These are phyloP conservation scores for Pisolithus microcarpus DNA, from an alignment of 768 basidiomycete species.

Conservation along the genomic window DNA sequence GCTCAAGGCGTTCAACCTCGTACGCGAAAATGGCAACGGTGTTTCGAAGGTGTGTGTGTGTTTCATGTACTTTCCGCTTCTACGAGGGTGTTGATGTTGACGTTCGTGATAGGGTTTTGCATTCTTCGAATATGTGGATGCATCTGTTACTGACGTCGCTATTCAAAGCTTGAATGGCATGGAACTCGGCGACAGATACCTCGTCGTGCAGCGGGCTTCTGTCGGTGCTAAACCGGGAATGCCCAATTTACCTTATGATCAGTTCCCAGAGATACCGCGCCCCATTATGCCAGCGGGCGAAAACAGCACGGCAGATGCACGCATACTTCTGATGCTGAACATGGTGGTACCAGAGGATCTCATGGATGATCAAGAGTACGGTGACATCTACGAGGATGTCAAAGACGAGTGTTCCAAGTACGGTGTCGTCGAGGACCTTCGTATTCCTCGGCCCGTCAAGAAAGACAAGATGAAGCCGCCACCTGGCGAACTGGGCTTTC, in stretches of 20 bases:
- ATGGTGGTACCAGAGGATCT: conserved; percentile 97
- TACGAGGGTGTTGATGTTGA: not conserved
- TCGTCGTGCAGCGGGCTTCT: conserved; percentile 95
- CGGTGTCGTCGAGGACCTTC: conserved; percentile 75
- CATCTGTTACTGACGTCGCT: conserved; percentile 84
- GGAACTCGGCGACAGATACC: conserved; percentile 91
- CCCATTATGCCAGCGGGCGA: conserved; percentile 87
- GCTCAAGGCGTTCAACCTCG: conserved; percentile 94
- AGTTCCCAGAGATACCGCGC: conserved; percentile 76
- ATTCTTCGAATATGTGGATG: conserved; percentile 97
- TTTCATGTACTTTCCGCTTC: not conserved
- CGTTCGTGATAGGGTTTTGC: conserved; percentile 75
- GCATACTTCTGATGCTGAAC: conserved; percentile 95
- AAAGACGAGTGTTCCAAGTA: conserved; percentile 82
- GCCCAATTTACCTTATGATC: conserved; percentile 65
- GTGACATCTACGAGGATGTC: conserved; percentile 91
- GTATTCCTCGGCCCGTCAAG: conserved; percentile 84
- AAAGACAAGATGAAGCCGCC: conserved; percentile 79
- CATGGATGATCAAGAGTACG: conserved; percentile 83
- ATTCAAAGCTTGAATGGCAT: conserved; percentile 95
- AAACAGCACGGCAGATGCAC: conserved; percentile 49
- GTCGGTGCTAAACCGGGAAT: conserved; percentile 80
- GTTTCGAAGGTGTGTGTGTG: conserved; percentile 77
- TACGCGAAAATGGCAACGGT: conserved; percentile 87
- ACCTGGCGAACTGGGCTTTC: conserved; percentile 50